These are phyloP conservation scores for Musa itinerans DNA, from an alignment of 176 grass and related monocot genomes.

Conservation along the genomic window DNA sequence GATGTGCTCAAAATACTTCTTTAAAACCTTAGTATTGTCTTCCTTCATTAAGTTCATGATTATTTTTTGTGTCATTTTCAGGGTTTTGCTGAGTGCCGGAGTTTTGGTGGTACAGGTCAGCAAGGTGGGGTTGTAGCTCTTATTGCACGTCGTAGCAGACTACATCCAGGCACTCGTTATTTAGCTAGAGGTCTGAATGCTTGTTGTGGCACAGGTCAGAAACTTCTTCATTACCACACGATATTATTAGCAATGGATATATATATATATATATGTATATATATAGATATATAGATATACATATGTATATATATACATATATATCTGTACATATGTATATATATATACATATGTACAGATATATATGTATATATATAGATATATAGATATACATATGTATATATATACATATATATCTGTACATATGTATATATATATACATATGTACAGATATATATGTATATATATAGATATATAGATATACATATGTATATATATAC, in stretches of 20 bases:
- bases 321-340: too few species aligned
- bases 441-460: too few species aligned
- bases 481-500: too few species aligned
- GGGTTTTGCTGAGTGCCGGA: slow-evolving; percentile 91
- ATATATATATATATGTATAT: background rate
- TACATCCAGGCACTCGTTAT: slow-evolving; percentile 97
- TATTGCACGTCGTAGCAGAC: slow-evolving; percentile 84
- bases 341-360: too few species aligned
- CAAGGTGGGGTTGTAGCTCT: slow-evolving; percentile 69
- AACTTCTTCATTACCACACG: background rate
- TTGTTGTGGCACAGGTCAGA: slow-evolving; percentile 76
- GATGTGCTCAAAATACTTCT: background rate
- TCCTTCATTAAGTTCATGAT: background rate
- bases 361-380: too few species aligned
- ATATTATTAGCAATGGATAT: background rate
- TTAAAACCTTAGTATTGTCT: background rate
- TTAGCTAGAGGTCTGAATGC: slow-evolving; percentile 93
- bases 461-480: too few species aligned
- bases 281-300: too few species aligned
- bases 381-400: too few species aligned
- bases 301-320: too few species aligned
- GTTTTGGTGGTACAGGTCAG: slow-evolving; percentile 54
- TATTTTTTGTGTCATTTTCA: slow-evolving; percentile 19
- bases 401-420: fast-evolving
- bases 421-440: too few species aligned